phyloP scores from a whole-genome alignment of 257 asterid species.

The Solanum stenotomum region DNA sequence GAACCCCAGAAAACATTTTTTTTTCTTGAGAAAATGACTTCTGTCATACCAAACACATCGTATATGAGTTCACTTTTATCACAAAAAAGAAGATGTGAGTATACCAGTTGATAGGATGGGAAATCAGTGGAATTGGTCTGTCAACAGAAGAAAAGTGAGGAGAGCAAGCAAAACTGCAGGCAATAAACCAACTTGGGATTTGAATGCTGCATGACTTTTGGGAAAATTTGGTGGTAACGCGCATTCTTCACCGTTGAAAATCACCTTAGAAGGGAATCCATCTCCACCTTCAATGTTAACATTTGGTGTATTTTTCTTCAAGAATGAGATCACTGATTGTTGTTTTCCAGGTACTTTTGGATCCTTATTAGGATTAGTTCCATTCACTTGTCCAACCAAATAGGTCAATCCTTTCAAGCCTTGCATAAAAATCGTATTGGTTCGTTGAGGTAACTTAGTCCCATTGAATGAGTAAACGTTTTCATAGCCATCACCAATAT shows the following conservation, averaged over 20 bases:
- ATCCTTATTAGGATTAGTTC: conserved; percentile 55
- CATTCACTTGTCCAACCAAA: conserved; percentile 66
- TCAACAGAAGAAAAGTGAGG: conserved; percentile 32
- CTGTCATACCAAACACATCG: background rate
- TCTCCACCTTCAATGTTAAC: conserved; percentile 47
- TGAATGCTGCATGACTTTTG: conserved; percentile 2
- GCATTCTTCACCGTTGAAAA: conserved; percentile 92
- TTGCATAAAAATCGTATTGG: conserved; percentile 65
- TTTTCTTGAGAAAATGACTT: background rate
- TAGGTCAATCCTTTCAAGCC: conserved; percentile 77
- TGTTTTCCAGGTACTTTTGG: conserved; percentile 86
- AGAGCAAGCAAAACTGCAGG: conserved; percentile 28
- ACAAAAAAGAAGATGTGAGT: background rate
- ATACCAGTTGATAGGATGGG: background rate
- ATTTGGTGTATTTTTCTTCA: conserved; percentile 31
- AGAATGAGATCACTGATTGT: conserved; percentile 71
- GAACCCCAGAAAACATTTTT: background rate
- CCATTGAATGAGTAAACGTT: conserved; percentile 78
- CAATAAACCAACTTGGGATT: conserved; percentile 10
- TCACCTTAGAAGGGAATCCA: conserved; percentile 71
- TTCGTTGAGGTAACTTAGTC: conserved; percentile 24
- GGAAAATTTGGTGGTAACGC: conserved; percentile 61
- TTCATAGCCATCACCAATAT: conserved; percentile 44
- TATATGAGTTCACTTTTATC: background rate
- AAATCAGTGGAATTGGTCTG: conserved; percentile 24